These are phyloP conservation scores for Suillus occidentalis DNA, from an alignment of 768 basidiomycete genomes.

Conservation along the genomic window DNA sequence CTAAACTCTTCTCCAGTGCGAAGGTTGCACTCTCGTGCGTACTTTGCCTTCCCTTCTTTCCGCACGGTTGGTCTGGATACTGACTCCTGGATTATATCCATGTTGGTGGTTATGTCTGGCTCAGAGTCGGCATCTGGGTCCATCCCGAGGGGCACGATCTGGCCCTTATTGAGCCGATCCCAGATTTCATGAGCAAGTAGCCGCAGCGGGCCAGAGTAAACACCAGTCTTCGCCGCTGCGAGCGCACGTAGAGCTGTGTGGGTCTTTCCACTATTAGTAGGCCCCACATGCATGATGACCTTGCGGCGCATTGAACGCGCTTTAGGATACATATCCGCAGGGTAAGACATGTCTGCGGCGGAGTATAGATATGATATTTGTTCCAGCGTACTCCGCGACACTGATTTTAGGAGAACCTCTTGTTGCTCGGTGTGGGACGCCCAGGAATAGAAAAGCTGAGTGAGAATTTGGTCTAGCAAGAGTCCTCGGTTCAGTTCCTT, in stretches of 20 bases:
- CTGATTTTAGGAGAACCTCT: constrained; percentile 21
- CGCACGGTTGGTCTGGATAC: constrained; percentile 27
- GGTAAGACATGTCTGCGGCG: constrained; percentile 43
- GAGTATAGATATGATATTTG: constrained; percentile 38
- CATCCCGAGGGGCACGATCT: constrained; percentile 74
- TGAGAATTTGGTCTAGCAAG: constrained; percentile 49
- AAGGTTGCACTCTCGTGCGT: constrained; percentile 75
- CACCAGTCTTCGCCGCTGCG: constrained; percentile 67
- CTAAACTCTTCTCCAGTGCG: constrained; percentile 90
- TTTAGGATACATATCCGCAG: constrained; percentile 45
- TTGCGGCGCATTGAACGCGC: constrained; percentile 69
- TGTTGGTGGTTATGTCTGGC: constrained; percentile 38
- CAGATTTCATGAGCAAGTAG: constrained; percentile 95
- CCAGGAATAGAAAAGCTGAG: constrained; percentile 59
- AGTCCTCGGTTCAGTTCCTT: constrained; percentile 25
- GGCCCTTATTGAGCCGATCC: constrained; percentile 86
- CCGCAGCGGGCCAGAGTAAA: constrained; percentile 90
- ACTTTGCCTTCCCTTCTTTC: constrained; percentile 45
- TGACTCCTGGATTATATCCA: constrained; percentile 23
- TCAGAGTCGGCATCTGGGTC: constrained; percentile 42
- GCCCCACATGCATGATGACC: constrained; percentile 94
- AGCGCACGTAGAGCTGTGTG: constrained; percentile 89
- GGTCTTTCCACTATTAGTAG: constrained; percentile 97
- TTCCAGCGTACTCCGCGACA: constrained; percentile 36
- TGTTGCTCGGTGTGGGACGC: constrained; percentile 37